Evolutionary conservation across 1,284 basidiomycete genomes (phyloP), one percentile per base, ranked within the genome.

Genomic region (Schizophyllum amplum): DNA sequence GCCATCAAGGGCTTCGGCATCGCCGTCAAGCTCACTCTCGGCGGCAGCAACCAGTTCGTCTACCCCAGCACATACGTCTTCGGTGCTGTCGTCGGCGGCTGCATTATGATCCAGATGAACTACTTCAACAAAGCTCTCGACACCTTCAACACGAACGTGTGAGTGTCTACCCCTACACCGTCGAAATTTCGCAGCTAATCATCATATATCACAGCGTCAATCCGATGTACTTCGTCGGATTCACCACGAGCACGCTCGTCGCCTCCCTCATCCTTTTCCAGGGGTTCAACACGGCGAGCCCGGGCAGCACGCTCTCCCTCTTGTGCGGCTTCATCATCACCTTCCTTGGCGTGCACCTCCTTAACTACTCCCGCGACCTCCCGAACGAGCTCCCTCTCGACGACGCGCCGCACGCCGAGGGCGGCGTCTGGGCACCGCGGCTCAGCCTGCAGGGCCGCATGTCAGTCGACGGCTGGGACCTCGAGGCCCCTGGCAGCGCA

Each of bases 51-150:
- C 73, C 96, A 99, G 72, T 91, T 99, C 69, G 87, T 88, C 1
- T 92, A 96, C 69, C 85, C 90, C 26, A 94, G 91, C 68, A 99
- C 97, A 11, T 99, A 98, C 70, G 83, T 98, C 51, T 98, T 99
- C 67, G 92, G 85, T 48, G 79, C 93, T 55, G 84, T 93, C 27
- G 90, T 95, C 3, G 81, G 82, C 1, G 75, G 85, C 2, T 98
- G 94, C 73, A 98, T 99, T 67, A 68, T 97, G 55, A 84, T 97
- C 1, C 95, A 98, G 74, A 95, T 97, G 92, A 96, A 98, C 75
- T 99, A 97, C 77, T 98, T 98, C 76, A 99, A 98, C 80, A 98
- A 98, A 70, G 97, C 96, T 0, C 80, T 99, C 55, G 96, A 98
- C 69, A 92, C 88, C 1, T 99, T 98, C 72, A 94, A 93, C 4